Base-by-base conservation (phyloP, 129 eudicot species). In the Escallonia herrerae region DNA sequence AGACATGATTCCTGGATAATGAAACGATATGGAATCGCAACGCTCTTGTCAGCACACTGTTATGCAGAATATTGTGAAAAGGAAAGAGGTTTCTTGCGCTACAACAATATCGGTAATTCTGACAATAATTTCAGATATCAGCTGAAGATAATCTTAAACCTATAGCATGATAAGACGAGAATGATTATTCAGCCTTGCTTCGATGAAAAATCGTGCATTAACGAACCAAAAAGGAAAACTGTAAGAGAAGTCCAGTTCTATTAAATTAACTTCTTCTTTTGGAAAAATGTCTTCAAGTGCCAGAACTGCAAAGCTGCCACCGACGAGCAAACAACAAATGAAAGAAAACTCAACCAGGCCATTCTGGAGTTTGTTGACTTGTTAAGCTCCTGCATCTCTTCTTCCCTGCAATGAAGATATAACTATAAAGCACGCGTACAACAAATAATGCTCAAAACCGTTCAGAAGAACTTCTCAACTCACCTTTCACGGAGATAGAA, bases 261-360 rank as follows among this genome's bases (percentile, higher is more conserved):
- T 80, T 68, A 94, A 59, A 89, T 87, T 38, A 89, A 81, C 85
- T 94, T 94, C 78, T 94, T 94, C 90, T 90, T 94, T 71, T 94
- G 93, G 15, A 94, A 94, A 78, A 84, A 89, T 9, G 94, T 67
- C 86, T 94, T 89, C 68, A 94, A 68, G 69, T 89, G 95, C 93
- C 93, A 84, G 63, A 94, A 71, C 77, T 94, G 99, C 69, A 89
- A 67, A 59, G 88, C 94, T 2, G 97, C 89, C 15, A 94, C 97
- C 0, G 86, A 82, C 43, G 81, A 69, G 83, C 95, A 86, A 51
- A 94, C 70, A n/a, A 84, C 58, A 6, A 94, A 69, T 0, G 97
- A 94, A 56, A 89, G 82, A 60, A 86, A 77, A 78, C 93, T 82
- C 79, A 94, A 74, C 87, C 86, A 78, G 37, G 76, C 86, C 96